A percentile compares a stretch with the other conserved stretches of the same genome.
Conservation (phyloP, 768 basidiomycete species). For the Guyanaporus albipodus region DNA sequence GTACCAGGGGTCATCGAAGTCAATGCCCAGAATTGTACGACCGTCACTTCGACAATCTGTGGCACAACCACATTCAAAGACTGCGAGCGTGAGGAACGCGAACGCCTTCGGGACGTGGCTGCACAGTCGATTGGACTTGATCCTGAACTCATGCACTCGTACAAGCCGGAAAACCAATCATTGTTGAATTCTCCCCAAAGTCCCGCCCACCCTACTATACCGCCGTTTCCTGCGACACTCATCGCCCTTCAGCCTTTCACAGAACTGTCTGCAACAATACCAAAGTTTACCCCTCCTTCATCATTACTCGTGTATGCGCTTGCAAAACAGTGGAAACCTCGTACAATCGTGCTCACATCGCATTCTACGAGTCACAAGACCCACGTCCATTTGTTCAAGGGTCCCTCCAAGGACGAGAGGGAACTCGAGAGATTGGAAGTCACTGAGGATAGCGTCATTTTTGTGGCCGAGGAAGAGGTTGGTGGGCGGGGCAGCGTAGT, state of each 20-base stretch:
- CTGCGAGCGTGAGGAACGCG: slow-evolving; percentile 67
- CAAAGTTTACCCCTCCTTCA: slow-evolving; percentile 65
- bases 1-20: slow-evolving; percentile 76
- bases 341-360: slow-evolving; percentile 57
- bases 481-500: slow-evolving; percentile 51
- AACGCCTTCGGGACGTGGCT: slow-evolving; percentile 69
- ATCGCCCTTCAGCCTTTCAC: slow-evolving; percentile 49
- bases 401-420: slow-evolving; percentile 50
- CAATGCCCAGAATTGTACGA: slow-evolving; percentile 25
- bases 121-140: slow-evolving; percentile 73
- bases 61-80: slow-evolving; percentile 34
- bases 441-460: slow-evolving; percentile 72
- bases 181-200: slow-evolving; percentile 19
- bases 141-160: slow-evolving; percentile 45
- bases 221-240: slow-evolving; percentile 60
- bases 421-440: slow-evolving; percentile 76
- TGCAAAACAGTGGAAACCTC: slow-evolving; percentile 67
- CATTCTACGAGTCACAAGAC: slow-evolving; percentile 34
- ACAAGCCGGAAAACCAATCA: slow-evolving; percentile 13
- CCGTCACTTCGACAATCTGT: slow-evolving; percentile 15
- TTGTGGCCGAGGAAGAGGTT: slow-evolving; percentile 56
- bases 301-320: slow-evolving; percentile 71
- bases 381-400: slow-evolving; percentile 75
- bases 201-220: slow-evolving; percentile 24
- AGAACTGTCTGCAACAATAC: slow-evolving; percentile 50